These are phyloP conservation scores for Quercus glauca DNA, from an alignment of 306 rosid species.

Conservation along the genomic window DNA sequence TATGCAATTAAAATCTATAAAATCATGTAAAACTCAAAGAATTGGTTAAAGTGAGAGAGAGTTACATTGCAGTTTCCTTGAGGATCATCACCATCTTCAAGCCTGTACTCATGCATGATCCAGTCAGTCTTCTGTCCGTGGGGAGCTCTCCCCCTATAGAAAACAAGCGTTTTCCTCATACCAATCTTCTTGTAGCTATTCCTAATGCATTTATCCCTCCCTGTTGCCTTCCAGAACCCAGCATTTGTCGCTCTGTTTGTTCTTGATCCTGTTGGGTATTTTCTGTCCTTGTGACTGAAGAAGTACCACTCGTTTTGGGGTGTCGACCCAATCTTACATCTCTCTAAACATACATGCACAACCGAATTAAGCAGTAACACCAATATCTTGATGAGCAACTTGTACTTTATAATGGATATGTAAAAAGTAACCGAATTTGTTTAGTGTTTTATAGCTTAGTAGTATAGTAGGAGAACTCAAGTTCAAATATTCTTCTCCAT, in stretches of 20 bases:
- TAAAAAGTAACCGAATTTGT: no score
- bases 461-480: no score
- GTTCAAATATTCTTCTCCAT: no score
- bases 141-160: conserved; percentile 93
- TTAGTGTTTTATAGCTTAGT: no score
- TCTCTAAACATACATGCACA: conserved; percentile 42
- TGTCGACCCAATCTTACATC: conserved; percentile 87
- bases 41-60: neutral
- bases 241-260: conserved; percentile 91
- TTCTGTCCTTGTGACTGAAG: conserved; percentile 95
- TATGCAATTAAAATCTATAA: neutral
- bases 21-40: neutral
- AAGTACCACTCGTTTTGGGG: conserved; percentile 98
- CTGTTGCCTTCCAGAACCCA: conserved; percentile 98
- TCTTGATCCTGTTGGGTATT: conserved; percentile 97
- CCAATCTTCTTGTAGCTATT: conserved; percentile 80
- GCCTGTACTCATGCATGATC: conserved; percentile 98
- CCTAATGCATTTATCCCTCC: conserved; percentile 88
- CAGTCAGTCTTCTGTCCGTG: conserved; percentile 95
- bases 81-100: conserved; percentile 72
- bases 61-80: conserved; percentile 40
- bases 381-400: neutral
- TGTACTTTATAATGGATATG: neutral
- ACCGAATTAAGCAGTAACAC: neutral
- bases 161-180: conserved; percentile 91